phyloP scores from a whole-genome alignment of 306 rosid species.

The Gleditsia sinensis region DNA sequence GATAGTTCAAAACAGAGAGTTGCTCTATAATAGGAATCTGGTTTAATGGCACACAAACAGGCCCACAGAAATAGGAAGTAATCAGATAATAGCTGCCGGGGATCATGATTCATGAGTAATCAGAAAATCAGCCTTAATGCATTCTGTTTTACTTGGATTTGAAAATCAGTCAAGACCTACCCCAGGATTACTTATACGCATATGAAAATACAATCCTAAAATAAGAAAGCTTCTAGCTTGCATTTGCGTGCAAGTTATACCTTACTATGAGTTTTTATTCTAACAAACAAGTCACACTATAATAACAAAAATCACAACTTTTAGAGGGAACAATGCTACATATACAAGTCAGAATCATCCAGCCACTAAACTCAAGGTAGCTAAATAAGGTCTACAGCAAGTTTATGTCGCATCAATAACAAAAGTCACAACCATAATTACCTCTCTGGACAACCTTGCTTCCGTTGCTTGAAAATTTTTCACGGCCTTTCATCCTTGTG shows the following conservation, averaged over 20 bases:
- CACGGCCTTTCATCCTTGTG: constrained; percentile 66
- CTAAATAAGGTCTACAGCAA: not conserved
- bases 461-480: constrained; percentile 74
- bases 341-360: no score
- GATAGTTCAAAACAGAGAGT: constrained; percentile 86
- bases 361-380: not conserved
- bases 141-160: no score
- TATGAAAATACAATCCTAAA: no score
- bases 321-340: constrained; percentile 6
- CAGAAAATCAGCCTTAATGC: not conserved
- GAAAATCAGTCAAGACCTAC: not conserved
- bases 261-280: no score
- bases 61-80: constrained; percentile 73
- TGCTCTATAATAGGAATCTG: no score
- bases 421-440: no score
- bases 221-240: no score
- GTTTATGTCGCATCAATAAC: not conserved
- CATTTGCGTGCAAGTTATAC: no score
- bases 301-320: not conserved
- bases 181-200: no score
- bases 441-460: constrained; percentile 68
- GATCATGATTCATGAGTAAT: not conserved
- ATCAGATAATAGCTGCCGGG: not conserved
- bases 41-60: no score
- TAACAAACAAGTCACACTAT: not conserved